Evolutionary conservation across 2,329 filamentous ascomycete species (phyloP), one percentile per base, ranked within the genome.

Genomic region (Epichloe coenophiala): DNA sequence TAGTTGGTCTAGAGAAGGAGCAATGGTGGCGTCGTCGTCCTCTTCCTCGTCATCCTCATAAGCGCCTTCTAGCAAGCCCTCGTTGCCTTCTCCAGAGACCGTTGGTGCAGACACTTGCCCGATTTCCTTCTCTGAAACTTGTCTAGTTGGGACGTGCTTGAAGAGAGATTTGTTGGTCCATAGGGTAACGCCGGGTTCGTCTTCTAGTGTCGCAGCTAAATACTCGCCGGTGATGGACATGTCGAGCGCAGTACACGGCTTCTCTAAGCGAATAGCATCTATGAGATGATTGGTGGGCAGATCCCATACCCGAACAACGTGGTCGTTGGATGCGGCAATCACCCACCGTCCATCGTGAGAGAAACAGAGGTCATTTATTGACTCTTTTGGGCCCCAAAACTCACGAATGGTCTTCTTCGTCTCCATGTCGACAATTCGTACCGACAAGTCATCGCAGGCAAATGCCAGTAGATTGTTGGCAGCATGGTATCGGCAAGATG

Each of bases 91-190:
- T 43, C 89, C 89, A 15, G 89, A 94, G 3, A 80, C 80, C 0
- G 86, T 89, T 1, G 89, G 89, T 2, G 76, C 77, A 5, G 75
- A 69, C 17, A 88, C 76, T 12, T 80, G 70, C 7, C 72, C 72
- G 42, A 95, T 80, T 45, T 88, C 82, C 50, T 80, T 76, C 56
- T 94, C 88, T 3, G 85, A 83, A 52, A 98, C 86, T 59, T 93
- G 87, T 19, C 85, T 77, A 1, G 89, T 94, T 0, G 90, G 84
- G 0, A 95, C 81, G 59, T 95, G 89, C 51, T 83, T 86, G 72
- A 95, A 98, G 1, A 97, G 73, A 0, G 86, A 84, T 61, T 87
- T 87, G 68, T 98, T 98, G 21, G 88, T 96, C 91, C 93, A 98
- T 45, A 98, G 80, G 58, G 88, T 84, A n/a, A 98, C 84, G 12